Evolutionary conservation across 352 stramenopile genomes (phyloP).

Genomic region (Pythium utonaiense): DNA sequence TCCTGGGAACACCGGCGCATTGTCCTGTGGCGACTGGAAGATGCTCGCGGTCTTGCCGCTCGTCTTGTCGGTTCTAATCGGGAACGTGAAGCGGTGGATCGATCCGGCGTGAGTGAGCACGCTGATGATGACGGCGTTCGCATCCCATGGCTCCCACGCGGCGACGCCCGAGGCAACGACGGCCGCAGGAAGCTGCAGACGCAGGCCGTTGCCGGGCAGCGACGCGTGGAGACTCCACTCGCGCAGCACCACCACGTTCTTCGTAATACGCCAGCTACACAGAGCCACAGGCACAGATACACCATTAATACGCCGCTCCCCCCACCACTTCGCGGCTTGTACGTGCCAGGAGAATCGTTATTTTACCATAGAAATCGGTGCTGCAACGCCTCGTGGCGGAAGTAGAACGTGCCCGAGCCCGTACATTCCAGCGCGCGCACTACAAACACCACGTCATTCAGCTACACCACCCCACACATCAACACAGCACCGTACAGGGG

Average conservation of each 20-base stretch:
- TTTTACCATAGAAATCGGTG: constrained; percentile 61
- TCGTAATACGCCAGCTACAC: constrained; percentile 58
- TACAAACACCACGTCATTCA: constrained; percentile 13
- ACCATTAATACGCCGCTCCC: too few species aligned
- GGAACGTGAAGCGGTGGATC: constrained; percentile 66
- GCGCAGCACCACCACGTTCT: constrained; percentile 68
- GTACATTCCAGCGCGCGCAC: constrained; percentile 64
- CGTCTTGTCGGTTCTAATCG: constrained; percentile 23
- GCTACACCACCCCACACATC: background rate
- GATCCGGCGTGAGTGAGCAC: constrained; percentile 65
- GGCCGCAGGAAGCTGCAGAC: constrained; percentile 52
- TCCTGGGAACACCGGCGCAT: constrained; percentile 29
- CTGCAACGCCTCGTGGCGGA: constrained; percentile 59
- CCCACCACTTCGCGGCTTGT: too few species aligned
- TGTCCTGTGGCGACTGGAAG: constrained; percentile 40
- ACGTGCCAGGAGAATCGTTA: too few species aligned
- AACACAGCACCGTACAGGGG: background rate
- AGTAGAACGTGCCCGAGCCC: constrained; percentile 69
- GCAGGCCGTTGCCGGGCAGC: constrained; percentile 50
- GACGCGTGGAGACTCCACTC: constrained; percentile 71
- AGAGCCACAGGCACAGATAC: background rate
- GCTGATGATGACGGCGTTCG: constrained; percentile 48
- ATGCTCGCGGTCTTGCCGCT: constrained; percentile 33
- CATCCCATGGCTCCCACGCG: constrained; percentile 62
- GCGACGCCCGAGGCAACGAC: constrained; percentile 56